A percentile compares a stretch with the other conserved stretches of the same genome.
phyloP scores from a whole-genome alignment of 345 rosid genomes.

The Acer saccharum region DNA sequence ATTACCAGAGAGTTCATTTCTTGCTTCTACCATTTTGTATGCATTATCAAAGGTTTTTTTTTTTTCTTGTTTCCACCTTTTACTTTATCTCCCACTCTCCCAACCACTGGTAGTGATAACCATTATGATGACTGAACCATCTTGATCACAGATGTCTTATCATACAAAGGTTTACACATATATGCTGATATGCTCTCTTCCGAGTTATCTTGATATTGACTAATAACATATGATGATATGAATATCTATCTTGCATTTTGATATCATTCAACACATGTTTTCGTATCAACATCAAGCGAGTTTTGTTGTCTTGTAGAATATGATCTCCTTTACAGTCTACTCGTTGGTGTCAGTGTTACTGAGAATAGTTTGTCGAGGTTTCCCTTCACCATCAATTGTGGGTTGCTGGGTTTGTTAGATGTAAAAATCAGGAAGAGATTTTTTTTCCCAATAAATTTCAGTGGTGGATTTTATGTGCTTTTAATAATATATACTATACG shows the following conservation, averaged over 20 bases:
- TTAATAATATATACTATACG: neutral
- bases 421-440: neutral
- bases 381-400: neutral
- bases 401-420: neutral
- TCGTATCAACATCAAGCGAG: neutral
- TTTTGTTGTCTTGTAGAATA: neutral
- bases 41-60: neutral
- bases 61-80: neutral
- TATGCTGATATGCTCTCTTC: neutral
- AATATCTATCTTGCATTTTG: neutral
- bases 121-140: neutral
- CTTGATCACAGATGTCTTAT: neutral
- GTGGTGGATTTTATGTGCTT: neutral
- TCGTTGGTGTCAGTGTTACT: neutral
- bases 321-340: neutral
- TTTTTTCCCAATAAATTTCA: neutral
- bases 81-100: neutral
- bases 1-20: neutral
- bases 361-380: constrained; percentile 8
- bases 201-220: neutral
- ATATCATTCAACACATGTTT: neutral
- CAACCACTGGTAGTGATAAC: neutral
- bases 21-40: neutral
- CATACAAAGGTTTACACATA: too few relatives aligned
- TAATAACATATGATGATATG: neutral